A percentile compares a stretch with the other conserved stretches of the same genome.
These are phyloP conservation scores for Mytilinidion resinicola DNA, from an alignment of 495 filamentous ascomycete species.

Conservation along the genomic window DNA sequence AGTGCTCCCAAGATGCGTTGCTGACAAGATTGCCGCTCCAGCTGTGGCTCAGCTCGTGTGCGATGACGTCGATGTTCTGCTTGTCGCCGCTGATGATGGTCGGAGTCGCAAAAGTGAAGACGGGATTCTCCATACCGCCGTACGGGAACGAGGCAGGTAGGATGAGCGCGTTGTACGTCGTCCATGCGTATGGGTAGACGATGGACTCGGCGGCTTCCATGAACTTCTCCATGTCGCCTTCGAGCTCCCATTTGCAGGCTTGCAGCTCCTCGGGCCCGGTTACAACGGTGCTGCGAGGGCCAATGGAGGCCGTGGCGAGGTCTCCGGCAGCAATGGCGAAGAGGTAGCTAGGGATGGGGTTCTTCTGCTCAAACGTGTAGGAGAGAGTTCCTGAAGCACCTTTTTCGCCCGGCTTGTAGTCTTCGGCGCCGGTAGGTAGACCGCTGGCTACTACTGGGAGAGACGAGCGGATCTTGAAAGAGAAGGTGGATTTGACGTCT, in stretches of 20 bases:
- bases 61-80: constrained; percentile 93
- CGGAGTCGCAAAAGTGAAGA: constrained; percentile 89
- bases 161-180: constrained; percentile 87
- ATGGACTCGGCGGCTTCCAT: constrained; percentile 82
- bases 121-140: constrained; percentile 89
- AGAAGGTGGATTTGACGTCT: constrained; percentile 84
- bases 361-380: constrained; percentile 79
- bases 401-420: constrained; percentile 42
- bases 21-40: constrained; percentile 86
- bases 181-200: constrained; percentile 85
- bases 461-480: constrained; percentile 80
- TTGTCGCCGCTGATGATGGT: constrained; percentile 88
- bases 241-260: constrained; percentile 82
- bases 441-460: constrained; percentile 86
- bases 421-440: constrained; percentile 53
- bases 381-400: constrained; percentile 48
- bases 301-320: constrained; percentile 75
- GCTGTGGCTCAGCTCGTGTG: constrained; percentile 67
- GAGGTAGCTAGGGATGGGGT: constrained; percentile 90
- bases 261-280: constrained; percentile 81
- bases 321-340: constrained; percentile 89
- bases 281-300: constrained; percentile 73
- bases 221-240: constrained; percentile 83
- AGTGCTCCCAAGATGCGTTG: constrained; percentile 91
- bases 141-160: constrained; percentile 88